Evolutionary conservation across 192 early-diverging fungal genomes (phyloP).

Genomic region (Chytriomyces hyalinus): DNA sequence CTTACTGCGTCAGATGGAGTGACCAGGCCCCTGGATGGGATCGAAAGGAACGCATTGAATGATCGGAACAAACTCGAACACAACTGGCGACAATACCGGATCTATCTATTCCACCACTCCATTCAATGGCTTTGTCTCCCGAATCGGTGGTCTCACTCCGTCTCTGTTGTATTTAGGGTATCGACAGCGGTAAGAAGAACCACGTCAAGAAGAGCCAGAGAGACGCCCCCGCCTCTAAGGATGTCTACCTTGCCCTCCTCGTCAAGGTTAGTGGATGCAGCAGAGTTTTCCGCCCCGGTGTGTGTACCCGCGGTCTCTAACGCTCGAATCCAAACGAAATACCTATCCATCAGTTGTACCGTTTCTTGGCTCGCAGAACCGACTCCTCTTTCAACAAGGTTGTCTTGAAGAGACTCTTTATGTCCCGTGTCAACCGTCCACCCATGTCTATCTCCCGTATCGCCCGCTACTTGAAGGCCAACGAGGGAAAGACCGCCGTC

Average conservation of each 20-base stretch:
- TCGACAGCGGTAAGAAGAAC: constrained; percentile 94
- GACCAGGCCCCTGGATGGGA: too few species aligned
- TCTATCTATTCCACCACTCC: too few species aligned
- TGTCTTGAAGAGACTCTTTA: constrained; percentile 96
- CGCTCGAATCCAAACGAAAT: neutral
- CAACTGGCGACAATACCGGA: too few species aligned
- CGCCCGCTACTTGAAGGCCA: constrained; percentile 70
- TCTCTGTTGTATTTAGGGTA: constrained; percentile 71
- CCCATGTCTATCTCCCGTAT: constrained; percentile 92
- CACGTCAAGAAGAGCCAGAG: constrained; percentile 87
- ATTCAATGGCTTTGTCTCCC: too few species aligned
- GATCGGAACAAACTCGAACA: too few species aligned
- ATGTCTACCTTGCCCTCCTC: constrained; percentile 97
- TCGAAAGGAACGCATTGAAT: neutral
- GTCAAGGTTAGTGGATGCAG: constrained; percentile 78
- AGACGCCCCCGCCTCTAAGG: constrained; percentile 39
- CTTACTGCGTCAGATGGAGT: too few species aligned
- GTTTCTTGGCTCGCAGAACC: constrained; percentile 98
- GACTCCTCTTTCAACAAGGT: constrained; percentile 98
- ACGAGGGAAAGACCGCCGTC: constrained; percentile 90
- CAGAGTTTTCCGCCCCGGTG: neutral
- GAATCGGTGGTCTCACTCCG: too few species aligned
- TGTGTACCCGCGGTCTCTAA: neutral
- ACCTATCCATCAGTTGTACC: constrained; percentile 74
- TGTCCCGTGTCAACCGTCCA: constrained; percentile 96